A percentile compares a stretch with the other conserved stretches of the same genome.
Evolutionary conservation across 768 basidiomycete genomes (phyloP).

Genomic region (Phanerochaete sordida): DNA sequence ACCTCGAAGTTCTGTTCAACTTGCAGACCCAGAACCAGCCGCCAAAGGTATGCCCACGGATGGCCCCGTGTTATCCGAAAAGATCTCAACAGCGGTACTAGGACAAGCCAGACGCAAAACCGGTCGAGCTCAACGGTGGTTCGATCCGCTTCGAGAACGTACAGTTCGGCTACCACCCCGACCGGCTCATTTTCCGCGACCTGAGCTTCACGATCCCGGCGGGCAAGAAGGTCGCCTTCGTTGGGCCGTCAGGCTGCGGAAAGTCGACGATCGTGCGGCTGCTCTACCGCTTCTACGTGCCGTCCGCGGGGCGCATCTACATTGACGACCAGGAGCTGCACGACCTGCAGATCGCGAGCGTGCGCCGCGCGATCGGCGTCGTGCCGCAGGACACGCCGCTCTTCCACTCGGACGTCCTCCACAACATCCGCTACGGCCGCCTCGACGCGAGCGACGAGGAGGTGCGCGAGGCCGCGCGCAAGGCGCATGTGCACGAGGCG

Average conservation of each 20-base stretch:
- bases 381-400: constrained; percentile 98
- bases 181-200: constrained; percentile 85
- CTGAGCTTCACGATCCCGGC: constrained; percentile 91
- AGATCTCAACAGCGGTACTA: constrained; percentile 23
- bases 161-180: constrained; percentile 87
- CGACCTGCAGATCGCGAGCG: constrained; percentile 62
- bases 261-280: constrained; percentile 97
- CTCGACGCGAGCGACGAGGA: constrained; percentile 91
- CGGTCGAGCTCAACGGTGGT: constrained; percentile 72
- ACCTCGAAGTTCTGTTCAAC: constrained; percentile 96
- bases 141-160: constrained; percentile 93
- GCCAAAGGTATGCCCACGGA: constrained; percentile 47
- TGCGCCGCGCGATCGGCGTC: constrained; percentile 80
- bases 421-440: constrained; percentile 92
- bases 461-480: constrained; percentile 76
- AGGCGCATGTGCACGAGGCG: constrained; percentile 85
- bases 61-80: neutral
- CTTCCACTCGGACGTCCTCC: constrained; percentile 93
- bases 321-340: constrained; percentile 88
- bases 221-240: constrained; percentile 95
- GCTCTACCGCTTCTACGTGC: constrained; percentile 89
- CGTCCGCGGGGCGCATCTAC: constrained; percentile 71
- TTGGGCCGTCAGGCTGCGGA: constrained; percentile 95
- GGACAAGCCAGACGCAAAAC: constrained; percentile 67
- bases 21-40: constrained; percentile 79